Evolutionary conservation across 2,329 filamentous ascomycete species (phyloP).

Genomic region (Pseudogymnoascus destructans): DNA sequence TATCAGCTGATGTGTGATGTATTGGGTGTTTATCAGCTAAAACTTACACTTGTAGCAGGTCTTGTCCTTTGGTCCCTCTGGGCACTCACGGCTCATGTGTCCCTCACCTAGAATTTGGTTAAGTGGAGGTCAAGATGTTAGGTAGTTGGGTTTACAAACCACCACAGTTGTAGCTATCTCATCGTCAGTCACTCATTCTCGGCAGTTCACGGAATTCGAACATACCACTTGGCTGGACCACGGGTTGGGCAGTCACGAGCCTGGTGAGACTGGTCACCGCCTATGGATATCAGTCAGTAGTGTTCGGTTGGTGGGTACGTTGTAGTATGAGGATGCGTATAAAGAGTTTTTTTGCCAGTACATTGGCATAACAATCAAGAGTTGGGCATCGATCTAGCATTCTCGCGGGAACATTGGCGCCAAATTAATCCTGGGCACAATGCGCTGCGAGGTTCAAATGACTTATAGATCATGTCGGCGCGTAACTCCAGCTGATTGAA

Average conservation of each 20-base stretch:
- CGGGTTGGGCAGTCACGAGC: conserved; percentile 78
- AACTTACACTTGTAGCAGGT: conserved; percentile 54
- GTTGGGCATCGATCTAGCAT: background rate
- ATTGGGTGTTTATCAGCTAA: background rate
- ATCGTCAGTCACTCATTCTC: conserved; percentile 15
- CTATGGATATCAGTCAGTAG: conserved; percentile 30
- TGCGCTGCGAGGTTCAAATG: background rate
- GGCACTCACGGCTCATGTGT: conserved; percentile 86
- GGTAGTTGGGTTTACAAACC: conserved; percentile 37
- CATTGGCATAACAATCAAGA: background rate
- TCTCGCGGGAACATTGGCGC: background rate
- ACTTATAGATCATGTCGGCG: background rate
- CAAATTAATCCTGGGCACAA: background rate
- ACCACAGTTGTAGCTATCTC: conserved; percentile 64
- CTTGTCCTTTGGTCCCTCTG: conserved; percentile 78
- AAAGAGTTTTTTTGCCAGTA: background rate
- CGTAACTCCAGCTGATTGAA: background rate
- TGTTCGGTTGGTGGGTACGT: background rate
- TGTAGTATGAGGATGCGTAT: background rate
- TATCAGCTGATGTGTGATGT: background rate
- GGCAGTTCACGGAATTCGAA: conserved; percentile 14
- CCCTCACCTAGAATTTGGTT: conserved; percentile 39
- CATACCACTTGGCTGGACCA: conserved; percentile 70
- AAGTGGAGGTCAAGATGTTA: conserved; percentile 20
- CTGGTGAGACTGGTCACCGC: conserved; percentile 64